These are phyloP conservation scores for Entophlyctis helioformis DNA, from an alignment of 192 early-diverging fungal species.

Conservation along the genomic window DNA sequence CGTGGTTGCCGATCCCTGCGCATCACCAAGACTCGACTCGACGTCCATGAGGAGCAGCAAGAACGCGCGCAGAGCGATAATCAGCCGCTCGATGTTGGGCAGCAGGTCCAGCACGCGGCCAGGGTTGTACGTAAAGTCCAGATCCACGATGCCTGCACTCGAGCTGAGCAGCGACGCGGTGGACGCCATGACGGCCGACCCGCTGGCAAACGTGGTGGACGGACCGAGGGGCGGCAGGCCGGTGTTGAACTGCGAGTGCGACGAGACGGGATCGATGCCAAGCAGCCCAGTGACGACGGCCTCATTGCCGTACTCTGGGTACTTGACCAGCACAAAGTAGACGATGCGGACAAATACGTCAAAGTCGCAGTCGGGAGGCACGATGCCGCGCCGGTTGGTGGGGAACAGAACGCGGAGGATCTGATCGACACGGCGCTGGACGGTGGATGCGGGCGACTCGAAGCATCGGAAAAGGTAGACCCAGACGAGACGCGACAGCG, in stretches of 20 bases:
- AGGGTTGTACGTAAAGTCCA: too few relatives aligned
- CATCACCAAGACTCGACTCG: conserved; percentile 32
- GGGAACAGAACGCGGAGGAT: conserved; percentile 62
- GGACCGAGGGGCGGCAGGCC: neutral
- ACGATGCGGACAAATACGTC: conserved; percentile 61
- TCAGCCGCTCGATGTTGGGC: conserved; percentile 54
- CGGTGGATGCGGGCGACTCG: conserved; percentile 34
- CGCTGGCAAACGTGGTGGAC: too few relatives aligned
- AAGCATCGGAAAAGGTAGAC: conserved; percentile 84
- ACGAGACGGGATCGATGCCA: conserved; percentile 32
- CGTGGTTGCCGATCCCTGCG: too few relatives aligned
- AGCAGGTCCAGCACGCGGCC: conserved; percentile 31
- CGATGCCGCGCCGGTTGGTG: conserved; percentile 33
- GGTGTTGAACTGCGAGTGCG: neutral
- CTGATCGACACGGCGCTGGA: conserved; percentile 29
- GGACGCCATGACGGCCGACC: too few relatives aligned
- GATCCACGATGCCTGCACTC: too few relatives aligned
- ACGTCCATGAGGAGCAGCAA: conserved; percentile 60
- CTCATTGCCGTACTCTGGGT: conserved; percentile 57
- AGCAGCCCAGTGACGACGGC: conserved; percentile 54
- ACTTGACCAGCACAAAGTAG: conserved; percentile 51
- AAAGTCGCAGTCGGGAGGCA: conserved; percentile 48
- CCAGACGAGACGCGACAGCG: conserved; percentile 77
- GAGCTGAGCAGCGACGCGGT: too few relatives aligned
- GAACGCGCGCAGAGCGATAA: conserved; percentile 63